Evolutionary conservation across 805 yeast species (phyloP), one percentile per base, ranked within the genome.

Genomic region (Candida koratica): DNA sequence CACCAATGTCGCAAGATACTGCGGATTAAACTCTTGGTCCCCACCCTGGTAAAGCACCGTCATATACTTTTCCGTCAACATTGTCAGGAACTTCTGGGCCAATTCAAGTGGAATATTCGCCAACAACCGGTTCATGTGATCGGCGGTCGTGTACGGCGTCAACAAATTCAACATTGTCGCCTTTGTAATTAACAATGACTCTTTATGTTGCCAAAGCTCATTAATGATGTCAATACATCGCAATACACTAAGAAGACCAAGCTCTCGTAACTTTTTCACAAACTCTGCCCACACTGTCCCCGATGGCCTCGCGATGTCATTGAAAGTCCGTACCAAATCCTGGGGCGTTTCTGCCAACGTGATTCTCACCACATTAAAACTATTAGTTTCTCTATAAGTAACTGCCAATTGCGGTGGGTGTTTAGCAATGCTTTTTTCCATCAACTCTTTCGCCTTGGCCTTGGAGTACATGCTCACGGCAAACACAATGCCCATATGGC

Each of bases 401-500:
- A n/a, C n/a, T n/a, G n/a, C n/a, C n/a, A n/a, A n/a, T n/a, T n/a
- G n/a, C n/a, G n/a, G n/a, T n/a, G n/a, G n/a, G 19, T 37, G 40
- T 24, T 35, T 39, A 3, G 19, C 27, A 26, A 29, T 30, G n/a
- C 40, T 25, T 19, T 25, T 31, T 9, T 17, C 15, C 17, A 62
- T 46, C 7, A 67, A 46, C 24, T 42, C 44, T 16, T 38, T 33
- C 1, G 68, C 62, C 24, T 60, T 59, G 13, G 38, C 48, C 6
- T 28, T 34, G 5, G 62, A 55, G 11, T 51, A 46, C 11, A 37
- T 34, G 5, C 51, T 42, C 4, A 65, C 46, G 0, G 66, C 56
- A 14, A 64, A 34, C 1, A 56, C 60, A 1, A 67, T 51, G 2
- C 70, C 73, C 59, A 67, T 54, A 38, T 58, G 53, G 2, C 64